Base-by-base conservation (phyloP, 495 filamentous ascomycete genomes). In the Parathielavia appendiculata region DNA sequence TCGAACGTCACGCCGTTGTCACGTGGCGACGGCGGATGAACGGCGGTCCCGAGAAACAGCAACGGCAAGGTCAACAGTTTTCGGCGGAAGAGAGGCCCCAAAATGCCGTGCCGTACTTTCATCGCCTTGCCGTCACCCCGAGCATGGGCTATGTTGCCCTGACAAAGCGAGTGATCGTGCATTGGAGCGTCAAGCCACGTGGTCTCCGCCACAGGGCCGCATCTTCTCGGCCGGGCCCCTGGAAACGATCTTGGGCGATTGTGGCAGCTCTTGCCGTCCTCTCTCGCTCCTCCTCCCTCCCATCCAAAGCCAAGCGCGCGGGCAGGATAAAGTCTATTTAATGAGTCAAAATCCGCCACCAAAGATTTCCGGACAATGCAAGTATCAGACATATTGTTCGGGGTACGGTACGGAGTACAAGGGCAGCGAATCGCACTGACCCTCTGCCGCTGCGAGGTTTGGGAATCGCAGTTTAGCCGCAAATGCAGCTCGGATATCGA, bases 61-160 rank as follows among this genome's bases (percentile, higher is more conserved):
- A 44, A 20, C 5, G 47, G 23, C 36, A 59, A 35, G 51, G 55
- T 39, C 53, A 45, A 54, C 51, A 49, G 45, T 2, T 41, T 45
- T 26, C 48, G 43, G 41, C 56, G 59, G 45, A 62, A 47, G 38
- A 45, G 16, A 32, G 19, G 20, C 45, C 41, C 14, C 52, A 57
- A 56, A 54, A n/a, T n/a, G n/a, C n/a, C n/a, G n/a, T n/a, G n/a
- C n/a, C n/a, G n/a, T n/a, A n/a, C n/a, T n/a, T n/a, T n/a, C n/a
- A n/a, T n/a, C 54, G 58, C 59, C 56, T 56, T 65, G 59, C 63
- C 63, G 59, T 16, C 35, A 26, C 44, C 53, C 19, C 7, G 47
- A 58, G n/a, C 38, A 13, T 19, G 36, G 36, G 13, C 1, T 30
- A 41, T 13, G 23, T 39, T 30, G 50, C 47, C 30, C 43, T 59